These are phyloP conservation scores for Aegilops bicornis DNA, from an alignment of 176 grass and related monocot genomes.

Conservation along the genomic window DNA sequence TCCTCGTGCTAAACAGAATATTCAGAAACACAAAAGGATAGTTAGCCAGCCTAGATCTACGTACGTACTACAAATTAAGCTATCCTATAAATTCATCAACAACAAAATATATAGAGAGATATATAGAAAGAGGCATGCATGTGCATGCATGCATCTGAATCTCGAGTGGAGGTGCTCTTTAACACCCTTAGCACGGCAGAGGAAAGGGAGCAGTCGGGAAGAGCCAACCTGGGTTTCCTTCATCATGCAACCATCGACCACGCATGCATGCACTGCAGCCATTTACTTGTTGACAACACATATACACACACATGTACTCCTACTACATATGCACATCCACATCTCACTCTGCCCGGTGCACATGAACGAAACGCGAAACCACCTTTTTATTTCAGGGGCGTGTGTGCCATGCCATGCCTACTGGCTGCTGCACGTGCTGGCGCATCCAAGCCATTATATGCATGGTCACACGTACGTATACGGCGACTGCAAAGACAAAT, in stretches of 20 bases:
- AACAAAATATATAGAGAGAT: background rate
- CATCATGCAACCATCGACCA: background rate
- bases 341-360: background rate
- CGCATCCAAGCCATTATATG: background rate
- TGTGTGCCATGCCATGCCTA: background rate
- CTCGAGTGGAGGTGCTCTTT: background rate
- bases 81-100: too few species aligned
- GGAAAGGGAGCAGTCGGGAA: background rate
- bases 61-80: too few species aligned
- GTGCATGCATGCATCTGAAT: background rate
- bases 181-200: constrained; percentile 4
- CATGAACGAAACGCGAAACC: background rate
- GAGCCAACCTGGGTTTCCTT: background rate
- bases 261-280: background rate
- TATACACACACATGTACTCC: too few species aligned
- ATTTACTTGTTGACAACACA: background rate
- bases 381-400: background rate
- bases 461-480: too few species aligned
- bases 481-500: too few species aligned
- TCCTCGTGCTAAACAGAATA: background rate
- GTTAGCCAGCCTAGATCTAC: background rate
- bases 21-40: background rate
- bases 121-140: background rate
- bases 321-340: background rate
- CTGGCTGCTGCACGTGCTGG: background rate